A percentile compares a stretch with the other conserved stretches of the same genome.
phyloP scores from a whole-genome alignment of 2,329 filamentous ascomycete genomes.

The Clarireedia hainanense region DNA sequence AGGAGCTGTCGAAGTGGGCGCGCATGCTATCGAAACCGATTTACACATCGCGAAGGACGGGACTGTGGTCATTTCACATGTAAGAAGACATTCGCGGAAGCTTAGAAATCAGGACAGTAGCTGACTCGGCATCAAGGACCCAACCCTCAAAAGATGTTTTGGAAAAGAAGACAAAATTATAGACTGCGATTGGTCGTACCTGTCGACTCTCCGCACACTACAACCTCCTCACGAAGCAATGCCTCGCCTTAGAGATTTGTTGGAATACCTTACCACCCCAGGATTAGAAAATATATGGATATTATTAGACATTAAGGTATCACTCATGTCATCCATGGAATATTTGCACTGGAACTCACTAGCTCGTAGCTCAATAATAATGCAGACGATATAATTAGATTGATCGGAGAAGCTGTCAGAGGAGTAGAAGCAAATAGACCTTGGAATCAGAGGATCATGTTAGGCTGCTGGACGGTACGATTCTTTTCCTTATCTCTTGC shows the following conservation, averaged over 20 bases:
- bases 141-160: slow-evolving; percentile 72
- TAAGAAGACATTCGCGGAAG: slow-evolving; percentile 29
- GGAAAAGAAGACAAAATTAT: slow-evolving; percentile 63
- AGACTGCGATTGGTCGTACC: slow-evolving; percentile 69
- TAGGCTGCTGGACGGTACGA: slow-evolving; percentile 73
- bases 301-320: slow-evolving; percentile 80
- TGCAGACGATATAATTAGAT: slow-evolving; percentile 59
- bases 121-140: slow-evolving; percentile 45
- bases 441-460: slow-evolving; percentile 67
- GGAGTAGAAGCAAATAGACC: slow-evolving; percentile 41
- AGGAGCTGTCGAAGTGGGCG: slow-evolving; percentile 63
- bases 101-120: not conserved
- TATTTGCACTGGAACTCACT: not conserved
- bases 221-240: slow-evolving; percentile 62
- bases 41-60: slow-evolving; percentile 75
- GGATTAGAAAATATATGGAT: slow-evolving; percentile 66
- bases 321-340: not conserved
- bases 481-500: slow-evolving; percentile 11
- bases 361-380: slow-evolving; percentile 56
- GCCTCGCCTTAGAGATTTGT: slow-evolving; percentile 65
- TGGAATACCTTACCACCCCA: slow-evolving; percentile 61
- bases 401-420: slow-evolving; percentile 56
- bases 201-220: slow-evolving; percentile 60
- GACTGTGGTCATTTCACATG: slow-evolving; percentile 78
- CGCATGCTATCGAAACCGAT: slow-evolving; percentile 82